Base-by-base conservation (phyloP, 495 filamentous ascomycete genomes). In the Penicillium antarcticum region DNA sequence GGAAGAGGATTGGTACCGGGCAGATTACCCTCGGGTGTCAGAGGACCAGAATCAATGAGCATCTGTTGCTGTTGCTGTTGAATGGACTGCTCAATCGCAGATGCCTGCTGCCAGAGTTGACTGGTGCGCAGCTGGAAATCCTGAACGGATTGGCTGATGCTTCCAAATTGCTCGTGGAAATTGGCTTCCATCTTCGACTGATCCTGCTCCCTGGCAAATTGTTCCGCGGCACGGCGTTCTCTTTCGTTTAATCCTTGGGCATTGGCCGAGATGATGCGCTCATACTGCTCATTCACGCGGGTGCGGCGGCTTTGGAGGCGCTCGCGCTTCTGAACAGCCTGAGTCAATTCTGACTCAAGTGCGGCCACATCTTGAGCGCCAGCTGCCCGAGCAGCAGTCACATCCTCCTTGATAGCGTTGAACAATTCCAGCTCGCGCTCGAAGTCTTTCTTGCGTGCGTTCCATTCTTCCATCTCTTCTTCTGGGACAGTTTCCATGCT, bases 221-320 rank as follows among this genome's bases (percentile, higher is more conserved):
- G 84, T 57, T 87, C 84, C 14, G 86, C 83, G 13, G 83, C 78
- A 37, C 84, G 84, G 21, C 86, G 84, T 55, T 88, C 85, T 57
- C 82, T 80, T 65, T 89, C 88, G 56, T 89, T 82, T 53, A 89
- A 74, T 8, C 84, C 87, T 45, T 88, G 82, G 18, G 79, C 81
- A 60, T 89, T 92, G 46, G 86, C 87, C 45, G 87, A 85, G 21
- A 82, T 79, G 45, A 95, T 87, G 51, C 84, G 82, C 40, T 89
- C 86, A 52, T 87, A 84, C 64, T 95, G 88, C 53, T 86, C 83
- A 53, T 86, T 86, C 33, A 92, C 83, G 61, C 89, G 86, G 50
- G 83, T 79, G 48, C 86, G 83, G 40, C 91, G 88, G 31, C 82
- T 72, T 45, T 84, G 83, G 10, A 95, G 83, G 60, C 88, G 85